Percentiles rank a stretch among this genome's conserved stretches.
These are phyloP conservation scores for Saccharomycopsis fibuligera DNA, from an alignment of 805 yeast species.

Conservation along the genomic window DNA sequence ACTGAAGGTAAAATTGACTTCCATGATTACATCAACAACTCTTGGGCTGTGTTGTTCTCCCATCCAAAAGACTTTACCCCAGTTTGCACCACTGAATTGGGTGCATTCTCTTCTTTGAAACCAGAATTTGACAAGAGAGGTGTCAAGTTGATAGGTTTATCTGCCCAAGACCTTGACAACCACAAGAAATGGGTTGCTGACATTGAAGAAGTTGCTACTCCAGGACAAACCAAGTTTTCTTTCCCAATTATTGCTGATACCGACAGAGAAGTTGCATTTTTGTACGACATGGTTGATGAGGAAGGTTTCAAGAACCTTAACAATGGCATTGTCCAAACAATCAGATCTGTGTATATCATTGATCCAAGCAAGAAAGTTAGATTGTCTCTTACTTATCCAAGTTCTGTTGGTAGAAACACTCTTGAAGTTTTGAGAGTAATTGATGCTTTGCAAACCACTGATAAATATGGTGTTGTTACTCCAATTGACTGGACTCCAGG, in stretches of 20 bases:
- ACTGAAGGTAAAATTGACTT: constrained; percentile 79
- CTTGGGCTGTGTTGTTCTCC: constrained; percentile 84
- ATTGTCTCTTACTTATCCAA: constrained; percentile 82
- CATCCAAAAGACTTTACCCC: constrained; percentile 98
- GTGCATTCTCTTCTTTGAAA: constrained; percentile 85
- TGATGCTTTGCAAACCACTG: constrained; percentile 83
- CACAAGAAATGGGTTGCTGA: constrained; percentile 88
- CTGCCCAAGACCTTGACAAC: constrained; percentile 75
- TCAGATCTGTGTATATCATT: constrained; percentile 86
- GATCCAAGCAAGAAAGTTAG: constrained; percentile 89
- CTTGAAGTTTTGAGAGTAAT: constrained; percentile 86
- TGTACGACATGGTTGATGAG: constrained; percentile 85
- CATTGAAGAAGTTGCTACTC: constrained; percentile 69
- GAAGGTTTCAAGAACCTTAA: constrained; percentile 69
- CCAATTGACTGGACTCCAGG: constrained; percentile 91
- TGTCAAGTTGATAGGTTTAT: constrained; percentile 83
- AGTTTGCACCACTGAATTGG: constrained; percentile 93
- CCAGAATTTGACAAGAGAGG: constrained; percentile 82
- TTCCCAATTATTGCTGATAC: constrained; percentile 92
- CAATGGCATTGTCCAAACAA: constrained; percentile 75
- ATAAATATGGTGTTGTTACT: constrained; percentile 76
- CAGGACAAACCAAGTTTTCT: constrained; percentile 59
- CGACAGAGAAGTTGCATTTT: constrained; percentile 75
- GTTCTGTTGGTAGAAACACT: constrained; percentile 91
- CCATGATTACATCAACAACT: constrained; percentile 80